phyloP scores from a whole-genome alignment of 148 eudicot species.

The Arbutus unedo region DNA sequence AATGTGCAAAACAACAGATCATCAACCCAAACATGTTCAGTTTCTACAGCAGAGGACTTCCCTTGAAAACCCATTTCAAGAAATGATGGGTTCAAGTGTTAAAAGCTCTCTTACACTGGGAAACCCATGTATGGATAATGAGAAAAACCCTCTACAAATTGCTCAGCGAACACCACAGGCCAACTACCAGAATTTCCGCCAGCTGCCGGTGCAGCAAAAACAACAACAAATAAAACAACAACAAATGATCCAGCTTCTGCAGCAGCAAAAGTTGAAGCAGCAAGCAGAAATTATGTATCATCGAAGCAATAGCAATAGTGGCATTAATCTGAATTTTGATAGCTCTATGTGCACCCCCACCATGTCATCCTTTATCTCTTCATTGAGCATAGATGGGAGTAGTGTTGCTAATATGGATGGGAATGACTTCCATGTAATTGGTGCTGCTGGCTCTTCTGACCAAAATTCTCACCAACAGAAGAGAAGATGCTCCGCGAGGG shows the following conservation, averaged over 20 bases:
- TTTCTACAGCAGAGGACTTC: constrained; percentile 35
- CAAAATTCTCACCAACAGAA: constrained; percentile 52
- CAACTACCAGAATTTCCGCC: constrained; percentile 25
- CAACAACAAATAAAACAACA: constrained; percentile 22
- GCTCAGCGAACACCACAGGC: constrained; percentile 29
- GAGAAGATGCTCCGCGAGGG: constrained; percentile 55
- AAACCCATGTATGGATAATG: constrained; percentile 48
- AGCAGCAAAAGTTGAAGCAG: constrained; percentile 52
- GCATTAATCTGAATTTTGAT: constrained; percentile 69
- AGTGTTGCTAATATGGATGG: constrained; percentile 69
- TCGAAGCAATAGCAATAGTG: constrained; percentile 48
- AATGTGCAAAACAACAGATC: constrained; percentile 23
- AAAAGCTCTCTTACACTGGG: constrained; percentile 56
- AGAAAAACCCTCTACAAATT: constrained; percentile 51
- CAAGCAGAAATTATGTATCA: constrained; percentile 59
- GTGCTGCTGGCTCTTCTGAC: constrained; percentile 50
- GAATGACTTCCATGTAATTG: constrained; percentile 54
- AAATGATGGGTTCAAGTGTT: constrained; percentile 41
- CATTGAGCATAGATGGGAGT: constrained; percentile 72
- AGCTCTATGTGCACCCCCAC: constrained; percentile 61
- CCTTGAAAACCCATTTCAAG: constrained; percentile 34
- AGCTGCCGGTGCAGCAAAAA: constrained; percentile 32
- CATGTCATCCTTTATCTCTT: constrained; percentile 78
- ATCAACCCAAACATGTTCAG: constrained; percentile 41
- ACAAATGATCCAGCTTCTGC: constrained; percentile 35